Conservation (phyloP, 2,329 filamentous ascomycete species). For the Thelonectria rubi region DNA sequence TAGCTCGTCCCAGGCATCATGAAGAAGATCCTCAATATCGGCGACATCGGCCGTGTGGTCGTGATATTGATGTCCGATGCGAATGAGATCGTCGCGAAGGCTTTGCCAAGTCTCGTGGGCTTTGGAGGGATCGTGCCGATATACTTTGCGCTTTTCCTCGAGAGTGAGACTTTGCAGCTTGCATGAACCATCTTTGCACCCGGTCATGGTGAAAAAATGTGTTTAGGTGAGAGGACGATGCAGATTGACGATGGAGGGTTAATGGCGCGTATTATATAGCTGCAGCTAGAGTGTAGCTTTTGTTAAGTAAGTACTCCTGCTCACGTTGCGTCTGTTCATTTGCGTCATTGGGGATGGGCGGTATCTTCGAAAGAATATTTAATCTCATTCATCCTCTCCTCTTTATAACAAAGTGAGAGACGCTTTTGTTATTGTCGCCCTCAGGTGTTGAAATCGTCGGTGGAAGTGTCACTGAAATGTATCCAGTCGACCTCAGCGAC, state of each 20-base stretch:
- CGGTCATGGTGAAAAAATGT: background rate
- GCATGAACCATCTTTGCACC: background rate
- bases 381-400: background rate
- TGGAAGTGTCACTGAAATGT: too few species aligned
- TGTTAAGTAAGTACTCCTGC: background rate
- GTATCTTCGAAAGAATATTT: background rate
- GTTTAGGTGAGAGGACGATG: constrained; percentile 19
- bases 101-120: background rate
- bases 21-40: background rate
- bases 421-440: background rate
- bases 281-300: background rate
- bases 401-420: background rate
- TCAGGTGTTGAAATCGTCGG: background rate
- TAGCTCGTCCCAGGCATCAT: constrained; percentile 28
- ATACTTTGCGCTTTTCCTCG: background rate
- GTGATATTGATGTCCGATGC: constrained; percentile 2
- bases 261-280: background rate
- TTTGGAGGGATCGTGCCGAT: background rate
- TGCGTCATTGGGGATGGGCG: background rate
- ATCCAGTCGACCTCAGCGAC: too few species aligned
- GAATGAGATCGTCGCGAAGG: background rate
- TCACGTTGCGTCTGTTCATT: background rate
- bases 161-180: background rate
- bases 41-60: background rate
- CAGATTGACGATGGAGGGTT: background rate